phyloP scores from a whole-genome alignment of 768 basidiomycete genomes.

The Boletus pseudopeckii region DNA sequence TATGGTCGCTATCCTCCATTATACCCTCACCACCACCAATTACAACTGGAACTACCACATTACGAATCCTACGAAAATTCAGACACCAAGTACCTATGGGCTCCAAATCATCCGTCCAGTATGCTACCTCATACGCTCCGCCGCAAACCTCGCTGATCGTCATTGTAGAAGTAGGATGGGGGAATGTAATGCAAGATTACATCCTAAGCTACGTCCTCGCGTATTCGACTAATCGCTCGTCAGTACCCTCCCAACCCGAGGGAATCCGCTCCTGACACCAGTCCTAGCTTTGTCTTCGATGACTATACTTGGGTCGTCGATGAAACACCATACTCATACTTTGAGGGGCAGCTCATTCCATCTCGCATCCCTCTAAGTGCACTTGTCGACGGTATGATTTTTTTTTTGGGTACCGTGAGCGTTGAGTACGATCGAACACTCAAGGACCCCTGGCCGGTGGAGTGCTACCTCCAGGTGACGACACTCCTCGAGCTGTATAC shows the following conservation, averaged over 20 bases:
- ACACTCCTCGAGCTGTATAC: background rate
- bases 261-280: background rate
- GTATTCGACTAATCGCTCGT: conserved; percentile 1
- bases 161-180: background rate
- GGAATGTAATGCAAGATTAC: background rate
- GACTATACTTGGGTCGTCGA: background rate
- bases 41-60: background rate
- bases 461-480: background rate
- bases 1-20: background rate
- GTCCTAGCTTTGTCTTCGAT: background rate
- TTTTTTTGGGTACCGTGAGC: background rate
- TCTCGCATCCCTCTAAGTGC: background rate
- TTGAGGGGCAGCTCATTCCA: background rate
- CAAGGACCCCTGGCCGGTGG: background rate
- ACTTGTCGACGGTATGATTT: background rate
- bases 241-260: background rate
- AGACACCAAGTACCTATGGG: background rate
- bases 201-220: background rate
- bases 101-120: conserved; percentile 1
- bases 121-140: background rate
- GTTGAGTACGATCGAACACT: background rate
- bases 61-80: background rate
- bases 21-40: background rate
- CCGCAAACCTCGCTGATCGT: background rate
- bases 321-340: background rate